Conservation (phyloP, 306 rosid genomes). For the Trifolium dubium region DNA sequence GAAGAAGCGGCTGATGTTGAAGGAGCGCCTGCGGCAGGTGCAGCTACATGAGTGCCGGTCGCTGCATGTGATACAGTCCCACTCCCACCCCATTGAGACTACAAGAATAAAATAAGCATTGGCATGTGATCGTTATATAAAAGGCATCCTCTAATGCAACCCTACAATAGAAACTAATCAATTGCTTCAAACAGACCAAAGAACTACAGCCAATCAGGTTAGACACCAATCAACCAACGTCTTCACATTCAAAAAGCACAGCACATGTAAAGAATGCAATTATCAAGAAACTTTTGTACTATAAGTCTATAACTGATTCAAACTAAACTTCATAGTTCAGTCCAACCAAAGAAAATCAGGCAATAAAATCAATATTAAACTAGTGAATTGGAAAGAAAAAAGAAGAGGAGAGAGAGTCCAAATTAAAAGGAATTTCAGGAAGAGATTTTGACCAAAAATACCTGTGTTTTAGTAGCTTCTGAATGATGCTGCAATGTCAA, state of each 20-base stretch:
- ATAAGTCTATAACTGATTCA: conserved; percentile 32
- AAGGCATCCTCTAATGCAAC: not conserved
- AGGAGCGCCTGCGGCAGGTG: conserved; percentile 60
- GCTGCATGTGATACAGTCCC: conserved; percentile 56
- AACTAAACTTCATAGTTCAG: conserved; percentile 6
- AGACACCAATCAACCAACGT: conserved; percentile 6
- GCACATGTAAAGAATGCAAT: not conserved
- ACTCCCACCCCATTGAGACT: conserved; percentile 70
- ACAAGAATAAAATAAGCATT: conserved; percentile 38
- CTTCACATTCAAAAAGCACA: conserved; percentile 16
- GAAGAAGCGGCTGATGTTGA: conserved; percentile 58
- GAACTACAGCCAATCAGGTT: conserved; percentile 14
- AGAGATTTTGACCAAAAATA: conserved; percentile 41
- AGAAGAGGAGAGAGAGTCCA: not conserved
- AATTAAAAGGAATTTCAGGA: conserved; percentile 10
- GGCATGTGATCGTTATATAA: conserved; percentile 34
- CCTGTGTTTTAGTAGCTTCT: conserved; percentile 75
- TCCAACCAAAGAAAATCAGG: conserved; percentile 13
- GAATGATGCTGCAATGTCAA: conserved; percentile 61
- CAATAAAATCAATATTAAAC: conserved; percentile 12
- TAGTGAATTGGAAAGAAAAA: not conserved
- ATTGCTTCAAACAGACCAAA: conserved; percentile 13
- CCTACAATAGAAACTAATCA: conserved; percentile 13
- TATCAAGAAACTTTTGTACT: conserved; percentile 2
- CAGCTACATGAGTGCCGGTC: conserved; percentile 49